phyloP scores from a whole-genome alignment of 169 alveolate species.

The Plasmodium ovale region DNA sequence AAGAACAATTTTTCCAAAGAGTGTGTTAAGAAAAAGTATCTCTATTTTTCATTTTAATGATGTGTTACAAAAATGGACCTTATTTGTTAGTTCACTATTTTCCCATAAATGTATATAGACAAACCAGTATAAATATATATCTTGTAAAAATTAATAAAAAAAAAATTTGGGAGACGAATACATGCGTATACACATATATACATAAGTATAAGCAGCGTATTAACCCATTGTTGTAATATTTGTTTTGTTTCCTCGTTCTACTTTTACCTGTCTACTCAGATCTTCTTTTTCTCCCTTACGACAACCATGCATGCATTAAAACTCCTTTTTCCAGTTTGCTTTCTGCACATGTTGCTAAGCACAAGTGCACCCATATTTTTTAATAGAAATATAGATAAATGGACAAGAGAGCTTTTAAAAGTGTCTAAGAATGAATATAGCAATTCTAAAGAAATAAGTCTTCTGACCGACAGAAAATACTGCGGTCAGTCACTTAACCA shows the following conservation, averaged over 20 bases:
- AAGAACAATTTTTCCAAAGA: neutral
- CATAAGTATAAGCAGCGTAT: neutral
- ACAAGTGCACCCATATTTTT: constrained; percentile 26
- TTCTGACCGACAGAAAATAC: constrained; percentile 37
- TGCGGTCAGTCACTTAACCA: constrained; percentile 71
- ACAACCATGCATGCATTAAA: constrained; percentile 33
- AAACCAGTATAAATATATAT: neutral
- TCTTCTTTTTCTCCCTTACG: no score
- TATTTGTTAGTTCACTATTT: neutral
- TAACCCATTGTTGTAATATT: neutral
- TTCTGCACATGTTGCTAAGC: constrained; percentile 5
- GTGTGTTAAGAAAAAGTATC: neutral
- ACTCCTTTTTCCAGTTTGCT: constrained; percentile 2
- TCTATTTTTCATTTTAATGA: neutral
- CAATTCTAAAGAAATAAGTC: constrained; percentile 36
- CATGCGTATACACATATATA: neutral
- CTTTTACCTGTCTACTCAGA: no score
- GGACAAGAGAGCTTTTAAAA: constrained; percentile 61
- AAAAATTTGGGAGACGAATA: no score
- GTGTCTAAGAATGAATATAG: constrained; percentile 52
- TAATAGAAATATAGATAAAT: constrained; percentile 59
- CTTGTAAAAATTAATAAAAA: neutral
- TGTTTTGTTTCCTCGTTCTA: neutral
- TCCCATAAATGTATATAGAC: neutral
- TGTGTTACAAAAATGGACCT: neutral